phyloP scores from a whole-genome alignment of 345 rosid species.

The Eucalyptus curtisii region DNA sequence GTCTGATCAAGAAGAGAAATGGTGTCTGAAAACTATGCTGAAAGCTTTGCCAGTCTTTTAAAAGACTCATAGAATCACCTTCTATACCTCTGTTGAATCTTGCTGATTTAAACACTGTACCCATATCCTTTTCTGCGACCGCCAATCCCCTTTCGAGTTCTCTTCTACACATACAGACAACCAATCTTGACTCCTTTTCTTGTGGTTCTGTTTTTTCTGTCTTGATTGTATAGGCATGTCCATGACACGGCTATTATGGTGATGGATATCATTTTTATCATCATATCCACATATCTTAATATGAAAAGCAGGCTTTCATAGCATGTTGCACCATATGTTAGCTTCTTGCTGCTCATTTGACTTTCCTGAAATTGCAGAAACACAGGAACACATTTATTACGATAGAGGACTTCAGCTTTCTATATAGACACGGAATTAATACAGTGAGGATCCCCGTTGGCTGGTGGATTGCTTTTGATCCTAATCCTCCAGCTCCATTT shows the following conservation, averaged over 20 bases:
- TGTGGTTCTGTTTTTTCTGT: background rate
- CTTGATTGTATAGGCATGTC: background rate
- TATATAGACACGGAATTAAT: constrained; percentile 51
- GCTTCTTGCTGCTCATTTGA: background rate
- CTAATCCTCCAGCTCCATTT: constrained; percentile 61
- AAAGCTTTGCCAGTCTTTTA: background rate
- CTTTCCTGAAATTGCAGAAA: constrained; percentile 21
- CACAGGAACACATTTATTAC: constrained; percentile 52
- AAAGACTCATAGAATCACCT: background rate
- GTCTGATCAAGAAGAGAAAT: background rate
- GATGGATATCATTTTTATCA: background rate
- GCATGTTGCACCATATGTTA: background rate
- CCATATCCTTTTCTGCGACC: background rate
- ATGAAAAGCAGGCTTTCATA: background rate
- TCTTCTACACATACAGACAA: background rate
- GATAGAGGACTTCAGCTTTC: constrained; percentile 45
- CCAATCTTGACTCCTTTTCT: background rate
- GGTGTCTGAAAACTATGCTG: background rate
- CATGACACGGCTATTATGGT: background rate
- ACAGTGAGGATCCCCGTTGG: constrained; percentile 69
- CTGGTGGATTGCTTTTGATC: constrained; percentile 81
- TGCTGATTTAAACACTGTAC: background rate
- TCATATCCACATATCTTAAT: background rate
- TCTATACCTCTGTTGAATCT: background rate
- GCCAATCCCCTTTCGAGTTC: background rate